Evolutionary conservation across 257 asterid species (phyloP).

Genomic region (Salvia rosmarinus): DNA sequence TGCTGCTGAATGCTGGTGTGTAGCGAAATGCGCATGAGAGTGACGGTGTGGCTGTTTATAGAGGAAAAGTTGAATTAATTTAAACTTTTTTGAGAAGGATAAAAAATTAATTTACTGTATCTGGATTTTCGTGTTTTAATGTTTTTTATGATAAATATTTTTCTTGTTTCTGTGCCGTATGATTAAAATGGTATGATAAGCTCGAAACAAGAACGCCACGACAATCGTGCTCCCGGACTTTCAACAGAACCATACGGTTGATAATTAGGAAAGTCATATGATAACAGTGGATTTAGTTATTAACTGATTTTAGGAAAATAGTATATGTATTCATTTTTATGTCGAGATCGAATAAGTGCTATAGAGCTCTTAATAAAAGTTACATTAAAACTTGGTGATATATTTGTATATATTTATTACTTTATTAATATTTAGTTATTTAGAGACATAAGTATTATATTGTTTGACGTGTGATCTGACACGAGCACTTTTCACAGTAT

Average conservation of each 20-base stretch:
- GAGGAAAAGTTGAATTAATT: neutral
- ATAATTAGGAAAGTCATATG: constrained; percentile 25
- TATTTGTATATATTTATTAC: no score
- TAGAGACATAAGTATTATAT: no score
- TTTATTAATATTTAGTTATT: no score
- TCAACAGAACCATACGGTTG: neutral
- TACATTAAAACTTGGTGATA: no score
- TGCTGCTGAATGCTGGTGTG: neutral
- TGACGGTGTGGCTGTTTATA: constrained; percentile 33
- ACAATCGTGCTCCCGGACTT: constrained; percentile 25
- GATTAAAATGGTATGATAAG: constrained; percentile 31
- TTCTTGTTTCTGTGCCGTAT: neutral
- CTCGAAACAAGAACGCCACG: constrained; percentile 39
- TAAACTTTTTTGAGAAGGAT: neutral
- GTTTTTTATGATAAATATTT: neutral
- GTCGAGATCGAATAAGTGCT: no score
- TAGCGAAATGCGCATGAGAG: constrained; percentile 29
- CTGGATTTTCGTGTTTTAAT: neutral
- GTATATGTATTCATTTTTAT: no score
- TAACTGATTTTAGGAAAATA: neutral
- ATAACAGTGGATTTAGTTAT: neutral
- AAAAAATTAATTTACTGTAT: neutral
- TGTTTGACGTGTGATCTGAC: no score
- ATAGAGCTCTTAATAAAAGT: no score
- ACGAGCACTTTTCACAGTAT: no score